Evolutionary conservation across 108 stramenopile genomes (phyloP).

Genomic region (Pseudonitzschia multistriata): DNA sequence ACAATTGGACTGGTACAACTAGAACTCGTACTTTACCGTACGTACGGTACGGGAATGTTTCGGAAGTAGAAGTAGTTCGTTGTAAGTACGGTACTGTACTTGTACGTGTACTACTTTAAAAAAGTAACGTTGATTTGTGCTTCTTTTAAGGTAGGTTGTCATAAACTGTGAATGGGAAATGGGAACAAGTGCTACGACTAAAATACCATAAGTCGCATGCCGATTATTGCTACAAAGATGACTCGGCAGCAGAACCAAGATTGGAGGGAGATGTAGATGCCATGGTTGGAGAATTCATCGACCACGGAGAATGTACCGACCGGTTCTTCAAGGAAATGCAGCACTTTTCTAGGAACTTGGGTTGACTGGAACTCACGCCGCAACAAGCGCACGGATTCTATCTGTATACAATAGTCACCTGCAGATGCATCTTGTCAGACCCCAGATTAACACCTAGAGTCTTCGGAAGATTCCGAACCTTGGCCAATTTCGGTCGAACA

Average conservation of each 20-base stretch:
- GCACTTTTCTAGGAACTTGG: slow-evolving; percentile 69
- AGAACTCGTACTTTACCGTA: too few relatives aligned
- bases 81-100: too few relatives aligned
- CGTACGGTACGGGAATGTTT: too few relatives aligned
- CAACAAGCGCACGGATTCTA: slow-evolving; percentile 73
- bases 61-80: too few relatives aligned
- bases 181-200: too few relatives aligned
- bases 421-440: slow-evolving; percentile 80
- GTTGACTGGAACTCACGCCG: slow-evolving; percentile 50
- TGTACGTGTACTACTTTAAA: too few relatives aligned
- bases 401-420: slow-evolving; percentile 69
- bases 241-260: slow-evolving; percentile 18
- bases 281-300: slow-evolving; percentile 51
- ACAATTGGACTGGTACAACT: too few relatives aligned
- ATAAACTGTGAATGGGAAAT: slow-evolving; percentile 37
- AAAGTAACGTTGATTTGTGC: too few relatives aligned
- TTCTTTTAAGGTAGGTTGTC: slow-evolving; percentile 63
- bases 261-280: slow-evolving; percentile 37
- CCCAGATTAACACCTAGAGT: slow-evolving; percentile 83
- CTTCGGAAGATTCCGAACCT: slow-evolving; percentile 66
- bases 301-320: slow-evolving; percentile 48
- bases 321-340: slow-evolving; percentile 57
- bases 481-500: slow-evolving; percentile 72
- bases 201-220: slow-evolving; percentile 30
- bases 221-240: too few relatives aligned